Conservation (phyloP, 2,329 filamentous ascomycete genomes). For the Xylaria sp. region DNA sequence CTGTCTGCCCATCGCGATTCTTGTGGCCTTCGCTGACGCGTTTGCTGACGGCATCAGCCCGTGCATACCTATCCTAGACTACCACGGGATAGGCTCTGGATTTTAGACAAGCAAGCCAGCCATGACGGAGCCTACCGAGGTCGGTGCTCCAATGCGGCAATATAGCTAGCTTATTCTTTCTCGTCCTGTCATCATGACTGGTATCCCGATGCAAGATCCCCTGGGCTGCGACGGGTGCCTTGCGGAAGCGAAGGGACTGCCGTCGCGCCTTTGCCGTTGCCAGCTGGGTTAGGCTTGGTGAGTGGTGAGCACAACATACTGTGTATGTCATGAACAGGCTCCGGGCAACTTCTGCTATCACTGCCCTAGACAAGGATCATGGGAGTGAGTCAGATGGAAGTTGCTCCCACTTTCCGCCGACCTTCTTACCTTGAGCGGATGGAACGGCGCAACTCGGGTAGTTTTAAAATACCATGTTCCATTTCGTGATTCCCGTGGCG, state of each 20-base stretch:
- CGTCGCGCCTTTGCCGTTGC: slow-evolving; percentile 13
- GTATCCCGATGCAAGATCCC: slow-evolving; percentile 11
- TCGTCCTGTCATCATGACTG: neutral
- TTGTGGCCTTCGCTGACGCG: slow-evolving; percentile 15
- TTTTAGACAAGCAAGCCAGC: neutral
- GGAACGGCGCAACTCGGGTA: slow-evolving; percentile 15
- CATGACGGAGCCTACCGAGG: neutral
- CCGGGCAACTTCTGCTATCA: slow-evolving; percentile 2
- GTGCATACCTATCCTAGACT: neutral
- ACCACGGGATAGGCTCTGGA: no score
- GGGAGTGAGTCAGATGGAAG: slow-evolving; percentile 27
- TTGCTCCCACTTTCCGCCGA: neutral
- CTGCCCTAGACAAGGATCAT: neutral
- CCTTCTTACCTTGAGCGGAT: slow-evolving; percentile 7
- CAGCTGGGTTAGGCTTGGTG: slow-evolving; percentile 10
- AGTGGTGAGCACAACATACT: slow-evolving; percentile 1
- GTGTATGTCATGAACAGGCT: slow-evolving; percentile 1
- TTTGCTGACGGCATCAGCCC: slow-evolving; percentile 6
- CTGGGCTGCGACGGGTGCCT: slow-evolving; percentile 28
- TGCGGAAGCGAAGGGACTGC: slow-evolving; percentile 33
- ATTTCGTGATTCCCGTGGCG: slow-evolving; percentile 35
- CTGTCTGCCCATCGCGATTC: neutral
- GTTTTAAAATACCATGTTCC: slow-evolving; percentile 36
- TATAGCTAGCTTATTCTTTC: neutral
- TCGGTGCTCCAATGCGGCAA: neutral